Evolutionary conservation across 768 basidiomycete genomes (phyloP), one percentile per base, ranked within the genome.

Genomic region (Boletus patriciae): DNA sequence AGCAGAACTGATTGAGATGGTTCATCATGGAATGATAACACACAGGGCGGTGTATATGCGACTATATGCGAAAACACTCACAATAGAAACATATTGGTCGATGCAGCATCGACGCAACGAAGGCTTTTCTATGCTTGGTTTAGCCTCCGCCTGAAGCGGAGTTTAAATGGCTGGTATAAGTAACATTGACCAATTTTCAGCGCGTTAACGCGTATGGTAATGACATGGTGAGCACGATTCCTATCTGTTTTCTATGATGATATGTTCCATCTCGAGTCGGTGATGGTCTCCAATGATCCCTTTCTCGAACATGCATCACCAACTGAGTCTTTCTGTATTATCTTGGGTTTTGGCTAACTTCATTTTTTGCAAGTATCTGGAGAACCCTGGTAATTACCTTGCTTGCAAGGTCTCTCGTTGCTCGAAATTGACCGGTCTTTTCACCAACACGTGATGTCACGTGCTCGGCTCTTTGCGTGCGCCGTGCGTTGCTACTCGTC

Each of bases 291-390:
- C 76, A 74, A 82, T 87, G 86, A 87, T 78, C 86, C 86, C 70
- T 72, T 50, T 73, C 85, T 88, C 86, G 77, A 84, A 87, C 86
- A 88, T 88, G 87, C 87, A 89, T 78, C 77, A 78, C 77, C 77
- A 78, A 74, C 77, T 75, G 77, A 78, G 70, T 73, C 62, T 68
- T 66, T 52, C 51, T 49, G 27, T 42, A 57, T 68, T 74, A 61
- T 69, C 61, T 50, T 57, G 25, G 38, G 38, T 59, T 4, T 12
- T 38, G 37, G 6, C 55, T 66, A 8, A 64, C 55, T 3, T 6
- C 29, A 1, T 50, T 25, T 40, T 46, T 15, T 10, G 38, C 21
- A 46, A 44, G 23, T 49, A 25, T 25, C 25, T 25, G 25, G 25
- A n/a, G n/a, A n/a, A n/a, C n/a, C n/a, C n/a, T n/a, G n/a, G n/a